phyloP scores from a whole-genome alignment of 2,329 filamentous ascomycete species.

The Kalaharituber pfeilii region DNA sequence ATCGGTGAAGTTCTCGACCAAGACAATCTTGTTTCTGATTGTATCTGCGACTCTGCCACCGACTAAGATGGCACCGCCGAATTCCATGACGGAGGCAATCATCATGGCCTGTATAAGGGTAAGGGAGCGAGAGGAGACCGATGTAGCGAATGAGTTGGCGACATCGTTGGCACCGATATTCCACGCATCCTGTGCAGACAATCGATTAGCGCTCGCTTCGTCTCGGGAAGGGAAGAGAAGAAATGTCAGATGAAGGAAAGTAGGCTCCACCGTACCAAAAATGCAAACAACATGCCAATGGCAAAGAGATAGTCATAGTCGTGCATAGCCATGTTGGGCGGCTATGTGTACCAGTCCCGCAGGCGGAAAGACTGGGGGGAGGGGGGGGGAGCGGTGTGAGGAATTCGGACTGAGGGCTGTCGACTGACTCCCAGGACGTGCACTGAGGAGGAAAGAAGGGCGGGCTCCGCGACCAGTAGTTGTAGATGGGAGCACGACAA shows the following conservation, averaged over 20 bases:
- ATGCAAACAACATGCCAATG: slow-evolving; percentile 46
- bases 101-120: slow-evolving; percentile 53
- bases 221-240: not conserved
- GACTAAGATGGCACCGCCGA: slow-evolving; percentile 48
- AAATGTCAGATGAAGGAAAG: not conserved
- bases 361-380: not conserved
- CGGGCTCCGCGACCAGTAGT: no score
- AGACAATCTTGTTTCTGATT: slow-evolving; percentile 56
- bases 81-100: slow-evolving; percentile 48
- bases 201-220: no score
- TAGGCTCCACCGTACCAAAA: slow-evolving; percentile 28
- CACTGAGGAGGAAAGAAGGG: no score
- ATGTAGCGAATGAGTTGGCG: slow-evolving; percentile 67
- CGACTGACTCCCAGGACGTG: no score
- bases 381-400: not conserved
- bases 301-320: slow-evolving; percentile 47
- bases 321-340: not conserved
- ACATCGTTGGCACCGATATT: slow-evolving; percentile 52
- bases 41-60: slow-evolving; percentile 55
- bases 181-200: slow-evolving; percentile 37
- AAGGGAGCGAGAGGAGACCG: slow-evolving; percentile 61
- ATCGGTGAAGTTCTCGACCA: slow-evolving; percentile 28
- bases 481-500: no score
- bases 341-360: not conserved
- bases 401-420: not conserved